Evolutionary conservation across 192 early-diverging fungal genomes (phyloP), one percentile per base, ranked within the genome.

Genomic region (Gigaspora rosea): DNA sequence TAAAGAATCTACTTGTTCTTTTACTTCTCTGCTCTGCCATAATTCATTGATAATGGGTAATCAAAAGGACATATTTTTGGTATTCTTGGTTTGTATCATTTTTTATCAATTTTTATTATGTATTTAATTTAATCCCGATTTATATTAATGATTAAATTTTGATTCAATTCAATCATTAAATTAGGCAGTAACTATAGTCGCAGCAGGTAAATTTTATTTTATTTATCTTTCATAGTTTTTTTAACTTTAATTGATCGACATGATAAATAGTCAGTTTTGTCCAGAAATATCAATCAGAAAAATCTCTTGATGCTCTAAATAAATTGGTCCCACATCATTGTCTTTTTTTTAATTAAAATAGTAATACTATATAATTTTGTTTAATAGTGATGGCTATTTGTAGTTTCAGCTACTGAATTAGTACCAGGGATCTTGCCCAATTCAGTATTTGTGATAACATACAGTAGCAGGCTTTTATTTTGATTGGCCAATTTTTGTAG

Each of bases 371-470:
- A 3, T 41, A n/a, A 3, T 41, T 41, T 41, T 41, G 2, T 41
- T 41, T 41, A 41, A 41, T 48, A 93, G 92, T 64, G 87, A 93
- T 73, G 87, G 89, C 13, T 81, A 87, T 36, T 69, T 84, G 15
- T 64, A 50, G 80, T 94, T 32, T 85, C 94, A 41, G 97, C 95
- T 8, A 91, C 87, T 71, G 87, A 94, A n/a, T 84, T 99, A 63
- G 95, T 98, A 41, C 95, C 94, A 51, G 97, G 97, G 97, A 99
- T 81, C 84, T 99, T 32, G 90, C 96, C 56, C 84, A 85, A 67
- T 93, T 99, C 77, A 77, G 90, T n/a, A n/a, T n/a, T n/a, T n/a
- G n/a, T n/a, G n/a, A n/a, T n/a, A n/a, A n/a, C n/a, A n/a, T n/a
- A n/a, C n/a, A n/a, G n/a, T n/a, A n/a, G n/a, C n/a, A n/a, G n/a